A percentile compares a stretch with the other conserved stretches of the same genome.
Evolutionary conservation across 768 basidiomycete genomes (phyloP).

Genomic region (Floccularia luteovirens): DNA sequence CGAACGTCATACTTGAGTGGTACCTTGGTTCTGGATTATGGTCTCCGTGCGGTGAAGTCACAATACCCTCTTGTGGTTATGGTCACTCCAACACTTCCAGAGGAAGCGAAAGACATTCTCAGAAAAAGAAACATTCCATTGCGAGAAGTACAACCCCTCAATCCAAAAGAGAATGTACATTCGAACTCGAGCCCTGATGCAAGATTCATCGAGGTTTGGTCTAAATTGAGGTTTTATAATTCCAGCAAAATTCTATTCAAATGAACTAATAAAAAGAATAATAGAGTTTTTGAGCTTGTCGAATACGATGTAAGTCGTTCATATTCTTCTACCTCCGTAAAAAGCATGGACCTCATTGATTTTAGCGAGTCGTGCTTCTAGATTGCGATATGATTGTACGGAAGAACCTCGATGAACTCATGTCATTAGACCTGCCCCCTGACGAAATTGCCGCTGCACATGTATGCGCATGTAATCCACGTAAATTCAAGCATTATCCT

Average conservation of each 20-base stretch:
- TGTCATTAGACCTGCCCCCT: constrained; percentile 50
- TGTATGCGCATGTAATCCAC: constrained; percentile 93
- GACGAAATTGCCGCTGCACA: constrained; percentile 86
- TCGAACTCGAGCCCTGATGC: constrained; percentile 31
- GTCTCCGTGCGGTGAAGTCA: constrained; percentile 45
- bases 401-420: constrained; percentile 73
- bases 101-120: constrained; percentile 45
- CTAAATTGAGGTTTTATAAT: constrained; percentile 43
- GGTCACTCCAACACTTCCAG: constrained; percentile 52
- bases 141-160: constrained; percentile 53
- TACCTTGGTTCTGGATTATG: constrained; percentile 50
- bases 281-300: constrained; percentile 52
- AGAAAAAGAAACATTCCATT: constrained; percentile 42
- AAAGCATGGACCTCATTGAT: constrained; percentile 5
- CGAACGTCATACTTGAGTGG: constrained; percentile 60
- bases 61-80: constrained; percentile 74
- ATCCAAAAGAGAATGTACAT: constrained; percentile 39
- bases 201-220: constrained; percentile 67
- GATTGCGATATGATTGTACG: constrained; percentile 86
- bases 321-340: too few relatives aligned
- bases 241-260: background rate
- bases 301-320: constrained; percentile 54
- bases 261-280: background rate
- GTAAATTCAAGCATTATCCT: constrained; percentile 79
- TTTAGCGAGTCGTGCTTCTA: constrained; percentile 68